Percentiles rank a stretch among this genome's conserved stretches.
Evolutionary conservation across 2,329 filamentous ascomycete genomes (phyloP).

Genomic region (Aspergillus luchuensis): DNA sequence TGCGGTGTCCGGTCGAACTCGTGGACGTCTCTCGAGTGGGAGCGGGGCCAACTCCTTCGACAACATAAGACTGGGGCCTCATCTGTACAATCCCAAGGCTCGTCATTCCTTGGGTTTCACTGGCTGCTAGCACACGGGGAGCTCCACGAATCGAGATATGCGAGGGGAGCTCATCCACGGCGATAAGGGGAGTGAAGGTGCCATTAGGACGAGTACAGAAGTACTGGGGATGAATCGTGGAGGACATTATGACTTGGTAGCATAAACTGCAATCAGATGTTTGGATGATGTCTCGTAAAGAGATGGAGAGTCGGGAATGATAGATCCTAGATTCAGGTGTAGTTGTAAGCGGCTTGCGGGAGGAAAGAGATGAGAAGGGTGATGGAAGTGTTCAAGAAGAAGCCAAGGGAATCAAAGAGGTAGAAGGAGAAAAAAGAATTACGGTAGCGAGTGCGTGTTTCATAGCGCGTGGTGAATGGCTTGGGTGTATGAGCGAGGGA

Average conservation of each 20-base stretch:
- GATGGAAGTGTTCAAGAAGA: constrained; percentile 9
- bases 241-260: constrained; percentile 22
- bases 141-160: constrained; percentile 41
- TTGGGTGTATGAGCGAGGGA: constrained; percentile 13
- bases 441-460: constrained; percentile 10
- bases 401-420: constrained; percentile 10
- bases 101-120: constrained; percentile 48
- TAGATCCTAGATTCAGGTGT: not conserved
- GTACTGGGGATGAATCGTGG: constrained; percentile 40
- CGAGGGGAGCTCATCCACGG: constrained; percentile 49
- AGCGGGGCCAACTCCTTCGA: constrained; percentile 28
- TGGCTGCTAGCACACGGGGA: constrained; percentile 37
- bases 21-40: constrained; percentile 12
- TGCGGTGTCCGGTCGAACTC: constrained; percentile 12
- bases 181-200: constrained; percentile 45
- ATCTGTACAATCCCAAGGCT: constrained; percentile 40
- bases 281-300: not conserved
- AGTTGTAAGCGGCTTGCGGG: not conserved
- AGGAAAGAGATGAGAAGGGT: not conserved
- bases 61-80: constrained; percentile 37
- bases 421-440: constrained; percentile 13
- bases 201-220: constrained; percentile 48
- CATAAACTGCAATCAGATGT: not conserved
- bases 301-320: not conserved
- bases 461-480: constrained; percentile 8